Evolutionary conservation across 805 yeast species (phyloP).

Genomic region (Metschnikowia lunata): DNA sequence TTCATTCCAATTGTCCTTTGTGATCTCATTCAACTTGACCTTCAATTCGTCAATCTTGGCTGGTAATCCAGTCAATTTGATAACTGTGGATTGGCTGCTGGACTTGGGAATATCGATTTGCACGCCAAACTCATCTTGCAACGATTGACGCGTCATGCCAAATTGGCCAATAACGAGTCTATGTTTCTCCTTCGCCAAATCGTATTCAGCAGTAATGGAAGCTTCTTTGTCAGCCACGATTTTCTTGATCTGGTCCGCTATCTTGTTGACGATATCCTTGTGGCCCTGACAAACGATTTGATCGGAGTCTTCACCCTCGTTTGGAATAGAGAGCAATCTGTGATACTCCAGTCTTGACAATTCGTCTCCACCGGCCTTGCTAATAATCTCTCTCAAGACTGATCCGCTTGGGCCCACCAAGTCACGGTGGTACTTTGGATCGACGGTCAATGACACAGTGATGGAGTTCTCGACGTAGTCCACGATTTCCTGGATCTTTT

Average conservation of each 20-base stretch:
- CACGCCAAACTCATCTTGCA: constrained; percentile 69
- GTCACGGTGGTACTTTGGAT: constrained; percentile 67
- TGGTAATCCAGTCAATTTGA: constrained; percentile 62
- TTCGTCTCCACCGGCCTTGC: constrained; percentile 67
- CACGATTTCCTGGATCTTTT: constrained; percentile 58
- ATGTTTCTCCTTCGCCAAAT: constrained; percentile 69
- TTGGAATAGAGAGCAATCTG: constrained; percentile 66
- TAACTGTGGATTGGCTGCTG: constrained; percentile 44
- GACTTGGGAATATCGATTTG: constrained; percentile 62
- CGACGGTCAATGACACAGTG: constrained; percentile 57
- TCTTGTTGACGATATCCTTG: constrained; percentile 62
- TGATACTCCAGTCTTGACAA: constrained; percentile 42
- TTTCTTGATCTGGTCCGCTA: constrained; percentile 56
- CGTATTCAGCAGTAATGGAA: constrained; percentile 46
- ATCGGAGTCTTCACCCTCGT: constrained; percentile 53
- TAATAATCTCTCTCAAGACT: constrained; percentile 65
- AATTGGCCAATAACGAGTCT: constrained; percentile 75
- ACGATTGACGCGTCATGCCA: constrained; percentile 66
- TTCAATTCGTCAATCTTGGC: constrained; percentile 62
- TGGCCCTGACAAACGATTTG: constrained; percentile 71
- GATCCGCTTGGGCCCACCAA: constrained; percentile 79
- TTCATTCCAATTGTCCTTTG: constrained; percentile 54
- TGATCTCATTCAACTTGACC: constrained; percentile 54
- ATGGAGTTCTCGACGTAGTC: constrained; percentile 60
- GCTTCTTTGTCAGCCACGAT: constrained; percentile 65